Evolutionary conservation across 345 rosid species (phyloP).

Genomic region (Luvunga scandens): DNA sequence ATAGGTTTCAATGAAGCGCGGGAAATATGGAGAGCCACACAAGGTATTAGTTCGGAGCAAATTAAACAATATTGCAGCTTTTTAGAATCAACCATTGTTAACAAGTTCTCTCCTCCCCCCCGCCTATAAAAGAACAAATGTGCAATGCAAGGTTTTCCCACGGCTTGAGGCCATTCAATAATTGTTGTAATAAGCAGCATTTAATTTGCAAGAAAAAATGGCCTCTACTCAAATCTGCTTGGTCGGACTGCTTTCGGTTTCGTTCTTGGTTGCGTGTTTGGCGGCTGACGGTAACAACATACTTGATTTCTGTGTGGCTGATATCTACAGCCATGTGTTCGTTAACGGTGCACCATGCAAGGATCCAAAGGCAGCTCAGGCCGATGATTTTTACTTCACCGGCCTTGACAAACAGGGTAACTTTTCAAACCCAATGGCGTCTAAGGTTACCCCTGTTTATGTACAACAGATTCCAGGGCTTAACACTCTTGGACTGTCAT

Average conservation of each 20-base stretch:
- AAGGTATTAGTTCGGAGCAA: no score
- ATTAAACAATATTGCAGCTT: neutral
- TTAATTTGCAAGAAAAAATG: neutral
- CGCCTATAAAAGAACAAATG: neutral
- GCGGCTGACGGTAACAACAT: neutral
- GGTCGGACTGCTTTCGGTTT: neutral
- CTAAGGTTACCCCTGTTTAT: neutral
- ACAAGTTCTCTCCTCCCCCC: no score
- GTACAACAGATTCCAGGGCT: slow-evolving; percentile 3
- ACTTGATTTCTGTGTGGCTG: neutral
- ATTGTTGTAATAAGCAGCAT: no score
- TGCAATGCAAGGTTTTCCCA: neutral
- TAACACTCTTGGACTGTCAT: slow-evolving; percentile 13
- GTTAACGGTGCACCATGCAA: slow-evolving; percentile 10
- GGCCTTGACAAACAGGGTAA: neutral
- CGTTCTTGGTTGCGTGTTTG: neutral
- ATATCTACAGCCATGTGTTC: neutral
- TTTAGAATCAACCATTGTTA: neutral
- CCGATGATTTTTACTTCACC: slow-evolving; percentile 3
- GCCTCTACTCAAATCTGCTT: neutral
- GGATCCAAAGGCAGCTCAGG: neutral
- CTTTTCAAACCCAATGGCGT: slow-evolving; percentile 8
- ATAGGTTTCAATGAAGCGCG: no score
- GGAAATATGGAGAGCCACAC: no score
- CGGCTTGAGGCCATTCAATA: neutral